These are phyloP conservation scores for Cydonia oblonga DNA, from an alignment of 331 rosid species.

Conservation along the genomic window DNA sequence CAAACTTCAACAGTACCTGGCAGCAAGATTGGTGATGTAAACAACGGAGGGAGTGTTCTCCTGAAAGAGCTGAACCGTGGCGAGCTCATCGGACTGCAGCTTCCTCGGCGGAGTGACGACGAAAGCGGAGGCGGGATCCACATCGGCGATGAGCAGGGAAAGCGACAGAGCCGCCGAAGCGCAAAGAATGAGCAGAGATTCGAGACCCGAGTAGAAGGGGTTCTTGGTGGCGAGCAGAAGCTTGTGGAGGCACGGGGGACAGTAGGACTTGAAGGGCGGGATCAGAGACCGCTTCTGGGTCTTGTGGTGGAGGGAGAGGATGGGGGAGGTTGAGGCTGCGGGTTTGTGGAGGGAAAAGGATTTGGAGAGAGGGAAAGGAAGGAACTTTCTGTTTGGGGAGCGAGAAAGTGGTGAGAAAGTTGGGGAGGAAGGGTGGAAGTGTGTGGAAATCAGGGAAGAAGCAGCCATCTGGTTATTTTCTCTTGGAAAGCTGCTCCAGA, in stretches of 20 bases:
- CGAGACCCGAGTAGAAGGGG: constrained; percentile 12
- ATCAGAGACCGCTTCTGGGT: neutral
- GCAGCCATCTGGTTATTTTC: constrained; percentile 30
- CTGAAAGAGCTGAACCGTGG: constrained; percentile 83
- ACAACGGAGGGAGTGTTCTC: constrained; percentile 96
- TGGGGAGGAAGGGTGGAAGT: constrained; percentile 18
- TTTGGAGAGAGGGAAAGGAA: constrained; percentile 20
- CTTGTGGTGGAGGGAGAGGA: constrained; percentile 23
- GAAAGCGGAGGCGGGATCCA: constrained; percentile 70
- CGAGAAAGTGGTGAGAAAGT: constrained; percentile 17
- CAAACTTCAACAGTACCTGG: constrained; percentile 24
- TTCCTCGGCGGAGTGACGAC: constrained; percentile 62
- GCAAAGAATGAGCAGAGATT: constrained; percentile 48
- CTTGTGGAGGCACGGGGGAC: constrained; percentile 10
- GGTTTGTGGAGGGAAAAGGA: constrained; percentile 24
- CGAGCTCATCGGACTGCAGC: constrained; percentile 84
- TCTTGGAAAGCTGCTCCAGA: constrained; percentile 2
- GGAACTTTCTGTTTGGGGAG: constrained; percentile 22
- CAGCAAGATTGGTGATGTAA: constrained; percentile 86
- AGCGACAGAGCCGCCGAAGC: constrained; percentile 59
- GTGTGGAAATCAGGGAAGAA: constrained; percentile 41
- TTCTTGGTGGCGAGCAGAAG: constrained; percentile 8
- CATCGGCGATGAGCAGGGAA: constrained; percentile 43
- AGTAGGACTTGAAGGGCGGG: neutral
- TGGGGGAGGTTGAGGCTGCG: neutral